Evolutionary conservation across 768 basidiomycete species (phyloP), one percentile per base, ranked within the genome.

Genomic region (Pleurotus citrinopileatus): DNA sequence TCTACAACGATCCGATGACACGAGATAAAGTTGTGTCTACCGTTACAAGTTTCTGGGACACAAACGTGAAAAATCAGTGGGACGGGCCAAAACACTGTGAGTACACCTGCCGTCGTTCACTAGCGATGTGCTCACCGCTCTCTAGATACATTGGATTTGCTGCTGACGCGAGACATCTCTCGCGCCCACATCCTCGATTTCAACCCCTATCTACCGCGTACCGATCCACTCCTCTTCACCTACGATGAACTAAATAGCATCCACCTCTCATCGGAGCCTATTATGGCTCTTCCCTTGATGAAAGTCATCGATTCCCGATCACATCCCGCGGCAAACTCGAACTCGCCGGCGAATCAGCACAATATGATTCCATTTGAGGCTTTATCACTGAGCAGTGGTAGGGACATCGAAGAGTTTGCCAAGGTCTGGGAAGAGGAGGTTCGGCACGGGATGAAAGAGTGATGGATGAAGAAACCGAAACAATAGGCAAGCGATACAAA

Each of bases 311-410:
- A 92, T 62, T 91, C 89, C 0, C 77, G 75, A 2, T 67, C 78
- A 4, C 92, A 96, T 66, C 90, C 90, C 0, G 77, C 77, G 1
- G 86, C 84, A 0, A 72, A 72, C 13, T 73, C 78, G 29, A 90
- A 84, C 57, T 81, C 85, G 1, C 95, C 95, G 2, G 71, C 78
- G 1, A 73, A 90, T 64, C 87, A 88, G 59, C 90, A 91, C 67
- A 96, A 94, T 62, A 95, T 94, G 87, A 76, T 95, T 27, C 96
- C 95, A 7, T 78, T 93, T 44, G 95, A 98, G 62, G 91, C 89
- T 3, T 70, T 96, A n/a, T 79, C 75, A 46, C 67, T 97, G 62
- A 87, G 92, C 60, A 79, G 78, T 46, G 95, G 94, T 3, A 75
- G 78, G 45, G 79, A 78, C 57, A 79, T 93, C 20, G 74, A 79